These are phyloP conservation scores for Rhodotorula sp. DNA, from an alignment of 1,284 basidiomycete genomes.

Conservation along the genomic window DNA sequence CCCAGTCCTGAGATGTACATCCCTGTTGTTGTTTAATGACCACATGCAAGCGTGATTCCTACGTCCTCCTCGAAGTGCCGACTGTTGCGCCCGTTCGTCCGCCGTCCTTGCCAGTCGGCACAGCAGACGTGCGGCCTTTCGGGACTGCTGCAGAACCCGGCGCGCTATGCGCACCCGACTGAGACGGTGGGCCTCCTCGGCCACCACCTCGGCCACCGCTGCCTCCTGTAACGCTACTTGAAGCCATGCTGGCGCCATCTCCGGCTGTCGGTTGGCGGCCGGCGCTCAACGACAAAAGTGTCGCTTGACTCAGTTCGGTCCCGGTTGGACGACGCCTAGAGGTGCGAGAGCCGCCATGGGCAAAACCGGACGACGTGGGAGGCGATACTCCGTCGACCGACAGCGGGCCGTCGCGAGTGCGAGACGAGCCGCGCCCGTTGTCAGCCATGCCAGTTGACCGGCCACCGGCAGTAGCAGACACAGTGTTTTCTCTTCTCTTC, in stretches of 20 bases:
- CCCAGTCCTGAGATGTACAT: too few relatives aligned
- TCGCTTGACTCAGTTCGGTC: not conserved
- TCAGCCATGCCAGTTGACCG: not conserved
- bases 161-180: not conserved
- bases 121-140: not conserved
- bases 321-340: not conserved
- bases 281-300: not conserved
- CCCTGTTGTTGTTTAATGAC: too few relatives aligned
- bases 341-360: not conserved
- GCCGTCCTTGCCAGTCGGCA: not conserved
- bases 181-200: not conserved
- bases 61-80: not conserved
- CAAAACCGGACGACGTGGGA: not conserved
- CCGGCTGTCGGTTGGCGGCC: not conserved
- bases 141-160: not conserved
- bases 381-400: not conserved
- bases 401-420: not conserved
- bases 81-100: not conserved
- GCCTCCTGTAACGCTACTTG: not conserved
- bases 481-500: conserved; percentile 18
- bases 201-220: not conserved
- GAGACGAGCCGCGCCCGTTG: not conserved
- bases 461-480: not conserved
- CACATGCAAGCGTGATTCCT: too few relatives aligned
- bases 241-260: not conserved